phyloP scores from a whole-genome alignment of 139 green algal species.

The Gonium pectorale region DNA sequence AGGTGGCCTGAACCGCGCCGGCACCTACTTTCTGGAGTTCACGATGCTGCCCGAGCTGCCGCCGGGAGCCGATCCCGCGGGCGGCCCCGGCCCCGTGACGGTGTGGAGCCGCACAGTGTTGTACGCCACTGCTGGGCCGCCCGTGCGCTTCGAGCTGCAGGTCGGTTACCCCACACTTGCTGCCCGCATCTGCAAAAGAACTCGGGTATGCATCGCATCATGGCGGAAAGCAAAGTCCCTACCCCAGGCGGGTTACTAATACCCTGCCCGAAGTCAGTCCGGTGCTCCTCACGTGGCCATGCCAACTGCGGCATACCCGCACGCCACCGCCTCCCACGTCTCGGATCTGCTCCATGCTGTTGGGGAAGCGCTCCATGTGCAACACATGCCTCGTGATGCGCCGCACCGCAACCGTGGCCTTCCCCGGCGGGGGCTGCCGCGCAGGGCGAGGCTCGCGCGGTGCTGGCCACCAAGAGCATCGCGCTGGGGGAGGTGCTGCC shows the following conservation, averaged over 20 bases:
- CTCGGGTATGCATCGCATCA: too few species aligned
- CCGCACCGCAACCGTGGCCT: too few species aligned
- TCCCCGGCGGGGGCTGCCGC: too few species aligned
- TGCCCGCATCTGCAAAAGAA: too few species aligned
- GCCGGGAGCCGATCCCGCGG: constrained; percentile 2
- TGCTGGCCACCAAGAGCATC: constrained; percentile 51
- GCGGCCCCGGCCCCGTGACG: background rate
- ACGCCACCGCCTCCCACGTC: too few species aligned
- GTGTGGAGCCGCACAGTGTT: constrained; percentile 48
- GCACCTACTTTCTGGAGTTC: constrained; percentile 73
- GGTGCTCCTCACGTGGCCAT: background rate
- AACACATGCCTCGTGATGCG: too few species aligned
- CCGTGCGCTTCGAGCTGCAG: constrained; percentile 58
- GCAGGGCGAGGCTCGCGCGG: constrained; percentile 65
- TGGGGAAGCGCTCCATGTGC: too few species aligned
- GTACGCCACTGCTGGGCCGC: constrained; percentile 52
- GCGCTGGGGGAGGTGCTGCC: constrained; percentile 77
- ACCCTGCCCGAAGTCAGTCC: too few species aligned
- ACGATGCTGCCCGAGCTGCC: constrained; percentile 61
- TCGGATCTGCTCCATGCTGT: too few species aligned
- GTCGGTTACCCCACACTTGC: too few species aligned
- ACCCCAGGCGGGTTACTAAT: too few species aligned
- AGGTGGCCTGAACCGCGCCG: constrained; percentile 51
- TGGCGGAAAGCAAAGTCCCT: too few species aligned
- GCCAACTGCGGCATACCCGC: background rate